phyloP scores from a whole-genome alignment of 768 basidiomycete species.

The Mycena alexandri region DNA sequence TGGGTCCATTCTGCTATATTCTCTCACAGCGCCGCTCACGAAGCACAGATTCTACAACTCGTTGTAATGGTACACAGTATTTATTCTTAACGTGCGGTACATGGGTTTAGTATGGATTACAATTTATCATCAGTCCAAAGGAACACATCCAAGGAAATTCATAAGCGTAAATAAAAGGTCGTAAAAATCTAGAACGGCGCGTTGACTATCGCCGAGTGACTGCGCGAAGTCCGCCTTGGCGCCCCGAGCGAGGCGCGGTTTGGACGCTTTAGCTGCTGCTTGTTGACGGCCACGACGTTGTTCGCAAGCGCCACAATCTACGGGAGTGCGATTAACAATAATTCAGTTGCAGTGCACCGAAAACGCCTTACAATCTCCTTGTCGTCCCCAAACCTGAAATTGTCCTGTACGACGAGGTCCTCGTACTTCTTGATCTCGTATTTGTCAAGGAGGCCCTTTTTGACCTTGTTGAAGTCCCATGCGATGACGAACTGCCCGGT shows the following conservation, averaged over 20 bases:
- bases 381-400: constrained; percentile 98
- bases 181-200: constrained; percentile 63
- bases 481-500: constrained; percentile 93
- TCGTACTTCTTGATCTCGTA: constrained; percentile 98
- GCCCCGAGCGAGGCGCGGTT: constrained; percentile 78
- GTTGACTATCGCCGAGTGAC: constrained; percentile 77
- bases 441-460: constrained; percentile 89
- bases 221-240: constrained; percentile 55
- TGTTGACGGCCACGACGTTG: constrained; percentile 93
- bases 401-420: constrained; percentile 95
- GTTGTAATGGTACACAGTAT: constrained; percentile 32
- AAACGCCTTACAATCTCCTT: constrained; percentile 85
- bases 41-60: constrained; percentile 14
- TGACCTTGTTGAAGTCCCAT: constrained; percentile 98
- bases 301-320: constrained; percentile 96
- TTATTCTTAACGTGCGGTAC: constrained; percentile 33
- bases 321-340: constrained; percentile 16
- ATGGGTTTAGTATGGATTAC: constrained; percentile 37
- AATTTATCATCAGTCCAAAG: constrained; percentile 33
- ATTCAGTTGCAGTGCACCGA: constrained; percentile 14
- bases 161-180: constrained; percentile 37
- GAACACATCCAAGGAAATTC: constrained; percentile 32
- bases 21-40: neutral
- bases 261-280: constrained; percentile 90
- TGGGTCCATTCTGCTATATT: neutral